Percentiles rank a stretch among this genome's conserved stretches.
Evolutionary conservation across 2,329 filamentous ascomycete genomes (phyloP).

Genomic region (Bretziella fagacearum): DNA sequence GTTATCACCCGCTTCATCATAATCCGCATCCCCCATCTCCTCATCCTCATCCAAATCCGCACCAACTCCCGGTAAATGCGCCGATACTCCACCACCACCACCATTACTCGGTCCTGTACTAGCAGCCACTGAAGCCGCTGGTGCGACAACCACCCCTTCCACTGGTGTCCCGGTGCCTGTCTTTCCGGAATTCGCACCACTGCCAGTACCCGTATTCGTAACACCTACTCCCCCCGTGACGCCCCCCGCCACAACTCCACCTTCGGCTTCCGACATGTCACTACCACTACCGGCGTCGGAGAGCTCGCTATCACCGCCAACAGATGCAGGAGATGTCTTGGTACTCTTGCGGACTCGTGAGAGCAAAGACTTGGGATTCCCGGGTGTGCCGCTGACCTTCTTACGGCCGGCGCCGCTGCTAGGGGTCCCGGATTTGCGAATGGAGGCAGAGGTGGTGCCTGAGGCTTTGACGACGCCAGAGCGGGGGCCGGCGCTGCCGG

Average conservation of each 20-base stretch:
- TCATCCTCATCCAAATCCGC: conserved; percentile 40
- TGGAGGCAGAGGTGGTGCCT: conserved; percentile 22
- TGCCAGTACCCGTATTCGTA: conserved; percentile 35
- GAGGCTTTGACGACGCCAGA: conserved; percentile 30
- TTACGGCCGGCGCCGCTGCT: conserved; percentile 26
- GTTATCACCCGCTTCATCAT: conserved; percentile 58
- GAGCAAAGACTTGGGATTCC: conserved; percentile 39
- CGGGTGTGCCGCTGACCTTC: conserved; percentile 24
- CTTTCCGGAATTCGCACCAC: conserved; percentile 20
- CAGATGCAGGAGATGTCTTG: conserved; percentile 45
- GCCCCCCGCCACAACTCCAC: too few species aligned
- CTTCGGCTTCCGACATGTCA: conserved; percentile 28
- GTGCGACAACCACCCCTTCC: not conserved
- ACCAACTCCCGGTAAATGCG: conserved; percentile 20
- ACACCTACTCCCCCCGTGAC: too few species aligned
- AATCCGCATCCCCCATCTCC: conserved; percentile 37
- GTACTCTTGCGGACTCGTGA: conserved; percentile 43
- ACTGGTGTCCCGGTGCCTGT: conserved; percentile 16
- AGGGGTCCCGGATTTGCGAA: conserved; percentile 32
- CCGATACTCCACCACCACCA: not conserved
- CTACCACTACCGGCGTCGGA: conserved; percentile 44
- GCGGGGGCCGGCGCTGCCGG: conserved; percentile 45
- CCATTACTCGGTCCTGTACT: not conserved
- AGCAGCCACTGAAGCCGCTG: not conserved
- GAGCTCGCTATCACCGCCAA: conserved; percentile 45